Evolutionary conservation across 2,329 filamentous ascomycete species (phyloP).

Genomic region (Ophiognomonia clavigignenti-juglandacearum): DNA sequence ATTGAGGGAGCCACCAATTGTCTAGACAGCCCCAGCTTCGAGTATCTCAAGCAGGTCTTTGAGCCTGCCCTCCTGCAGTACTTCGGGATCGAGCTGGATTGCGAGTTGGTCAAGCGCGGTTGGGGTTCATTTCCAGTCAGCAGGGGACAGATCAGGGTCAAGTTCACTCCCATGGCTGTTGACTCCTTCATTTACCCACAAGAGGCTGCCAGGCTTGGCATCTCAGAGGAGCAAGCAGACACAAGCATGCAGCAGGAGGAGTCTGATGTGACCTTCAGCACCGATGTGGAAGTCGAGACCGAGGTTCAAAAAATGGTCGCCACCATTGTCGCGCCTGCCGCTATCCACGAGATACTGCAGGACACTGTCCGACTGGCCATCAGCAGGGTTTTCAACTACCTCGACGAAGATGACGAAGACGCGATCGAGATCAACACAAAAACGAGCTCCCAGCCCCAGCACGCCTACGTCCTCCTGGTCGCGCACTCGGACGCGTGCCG

Average conservation of each 20-base stretch:
- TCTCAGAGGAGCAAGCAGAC: slow-evolving; percentile 14
- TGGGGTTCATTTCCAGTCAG: slow-evolving; percentile 36
- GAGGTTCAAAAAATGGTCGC: slow-evolving; percentile 42
- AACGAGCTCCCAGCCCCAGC: slow-evolving; percentile 27
- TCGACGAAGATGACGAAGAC: slow-evolving; percentile 40
- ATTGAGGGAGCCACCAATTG: slow-evolving; percentile 58
- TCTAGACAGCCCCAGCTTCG: slow-evolving; percentile 49
- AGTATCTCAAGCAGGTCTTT: slow-evolving; percentile 59
- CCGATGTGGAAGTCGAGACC: slow-evolving; percentile 12
- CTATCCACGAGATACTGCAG: slow-evolving; percentile 38
- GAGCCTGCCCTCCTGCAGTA: slow-evolving; percentile 47
- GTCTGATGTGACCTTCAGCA: no score
- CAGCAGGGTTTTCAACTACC: slow-evolving; percentile 36
- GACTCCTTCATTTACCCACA: slow-evolving; percentile 31
- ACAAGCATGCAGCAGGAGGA: no score
- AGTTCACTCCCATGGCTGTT: slow-evolving; percentile 33
- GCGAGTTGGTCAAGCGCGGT: slow-evolving; percentile 40
- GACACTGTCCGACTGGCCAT: slow-evolving; percentile 36
- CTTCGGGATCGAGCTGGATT: slow-evolving; percentile 44
- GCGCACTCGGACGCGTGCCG: slow-evolving; percentile 42
- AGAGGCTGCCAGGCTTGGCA: slow-evolving; percentile 18
- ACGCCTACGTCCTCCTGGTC: slow-evolving; percentile 54
- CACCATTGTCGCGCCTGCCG: slow-evolving; percentile 43
- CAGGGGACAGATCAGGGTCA: slow-evolving; percentile 41
- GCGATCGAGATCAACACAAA: slow-evolving; percentile 43